Percentiles rank a stretch among this genome's conserved stretches.
phyloP scores from a whole-genome alignment of 192 early-diverging fungal genomes.

The Linnemannia elongata region DNA sequence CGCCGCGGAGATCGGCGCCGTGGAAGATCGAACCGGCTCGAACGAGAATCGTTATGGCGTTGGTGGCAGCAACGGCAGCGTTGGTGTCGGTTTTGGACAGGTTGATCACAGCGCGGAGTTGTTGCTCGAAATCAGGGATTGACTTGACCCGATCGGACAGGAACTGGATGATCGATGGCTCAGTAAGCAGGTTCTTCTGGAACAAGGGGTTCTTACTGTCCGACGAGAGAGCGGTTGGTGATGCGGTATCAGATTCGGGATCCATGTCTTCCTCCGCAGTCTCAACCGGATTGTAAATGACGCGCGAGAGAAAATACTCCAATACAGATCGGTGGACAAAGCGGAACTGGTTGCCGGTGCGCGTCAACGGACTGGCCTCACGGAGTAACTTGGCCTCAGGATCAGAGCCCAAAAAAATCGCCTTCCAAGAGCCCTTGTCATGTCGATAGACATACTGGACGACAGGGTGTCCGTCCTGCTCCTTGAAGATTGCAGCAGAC shows the following conservation, averaged over 20 bases:
- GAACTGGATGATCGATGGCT: not conserved
- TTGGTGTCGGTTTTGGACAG: not conserved
- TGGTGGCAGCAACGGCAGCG: not conserved
- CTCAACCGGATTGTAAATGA: not conserved
- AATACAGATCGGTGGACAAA: not conserved
- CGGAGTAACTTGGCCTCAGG: not conserved
- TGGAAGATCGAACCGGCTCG: not conserved
- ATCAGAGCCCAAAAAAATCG: not conserved
- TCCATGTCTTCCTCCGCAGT: not conserved
- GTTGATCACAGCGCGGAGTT: not conserved
- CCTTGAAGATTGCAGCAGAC: not conserved
- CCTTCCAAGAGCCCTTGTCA: not conserved
- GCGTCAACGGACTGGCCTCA: not conserved
- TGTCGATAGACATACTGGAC: not conserved
- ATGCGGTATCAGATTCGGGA: not conserved
- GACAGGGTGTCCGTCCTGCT: not conserved
- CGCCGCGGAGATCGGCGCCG: constrained; percentile 10
- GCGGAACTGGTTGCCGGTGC: not conserved
- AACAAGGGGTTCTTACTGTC: not conserved
- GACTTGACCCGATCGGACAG: not conserved
- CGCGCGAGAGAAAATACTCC: not conserved
- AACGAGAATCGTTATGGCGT: constrained; percentile 15
- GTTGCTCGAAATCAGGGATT: not conserved
- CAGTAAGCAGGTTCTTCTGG: not conserved
- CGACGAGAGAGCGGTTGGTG: not conserved